Conservation (phyloP, 108 stramenopile genomes). For the Nitzschia sp. region DNA sequence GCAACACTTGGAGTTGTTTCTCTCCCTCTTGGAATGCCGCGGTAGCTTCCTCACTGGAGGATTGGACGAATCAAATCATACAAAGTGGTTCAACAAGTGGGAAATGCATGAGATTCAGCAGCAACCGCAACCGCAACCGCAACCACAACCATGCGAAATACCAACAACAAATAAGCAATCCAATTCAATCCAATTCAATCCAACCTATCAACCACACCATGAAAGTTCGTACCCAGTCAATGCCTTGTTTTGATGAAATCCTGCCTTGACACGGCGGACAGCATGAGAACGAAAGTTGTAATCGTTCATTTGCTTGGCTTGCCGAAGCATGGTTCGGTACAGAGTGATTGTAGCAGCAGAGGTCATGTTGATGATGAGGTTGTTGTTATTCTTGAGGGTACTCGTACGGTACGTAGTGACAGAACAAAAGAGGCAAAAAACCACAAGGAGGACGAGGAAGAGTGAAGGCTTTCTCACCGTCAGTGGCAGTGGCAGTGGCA, state of each 20-base stretch:
- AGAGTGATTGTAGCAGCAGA: constrained; percentile 21
- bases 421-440: too few relatives aligned
- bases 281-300: constrained; percentile 85
- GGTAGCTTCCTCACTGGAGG: constrained; percentile 62
- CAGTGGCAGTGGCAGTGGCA: too few relatives aligned
- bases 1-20: constrained; percentile 65
- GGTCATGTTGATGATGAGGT: neutral
- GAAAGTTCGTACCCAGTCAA: constrained; percentile 60
- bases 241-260: constrained; percentile 62
- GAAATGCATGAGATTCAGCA: too few relatives aligned
- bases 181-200: neutral
- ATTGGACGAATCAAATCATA: too few relatives aligned
- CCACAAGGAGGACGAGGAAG: too few relatives aligned
- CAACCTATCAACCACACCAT: too few relatives aligned
- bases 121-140: too few relatives aligned
- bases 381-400: too few relatives aligned
- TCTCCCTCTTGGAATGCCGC: constrained; percentile 61
- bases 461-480: too few relatives aligned
- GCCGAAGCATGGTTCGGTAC: constrained; percentile 65
- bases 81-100: too few relatives aligned
- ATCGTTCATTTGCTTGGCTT: constrained; percentile 73
- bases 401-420: too few relatives aligned
- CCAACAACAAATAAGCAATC: neutral
- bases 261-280: constrained; percentile 63
- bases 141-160: too few relatives aligned